Evolutionary conservation across 2,329 filamentous ascomycete genomes (phyloP), one percentile per base, ranked within the genome.

Genomic region (Claviceps sp.): DNA sequence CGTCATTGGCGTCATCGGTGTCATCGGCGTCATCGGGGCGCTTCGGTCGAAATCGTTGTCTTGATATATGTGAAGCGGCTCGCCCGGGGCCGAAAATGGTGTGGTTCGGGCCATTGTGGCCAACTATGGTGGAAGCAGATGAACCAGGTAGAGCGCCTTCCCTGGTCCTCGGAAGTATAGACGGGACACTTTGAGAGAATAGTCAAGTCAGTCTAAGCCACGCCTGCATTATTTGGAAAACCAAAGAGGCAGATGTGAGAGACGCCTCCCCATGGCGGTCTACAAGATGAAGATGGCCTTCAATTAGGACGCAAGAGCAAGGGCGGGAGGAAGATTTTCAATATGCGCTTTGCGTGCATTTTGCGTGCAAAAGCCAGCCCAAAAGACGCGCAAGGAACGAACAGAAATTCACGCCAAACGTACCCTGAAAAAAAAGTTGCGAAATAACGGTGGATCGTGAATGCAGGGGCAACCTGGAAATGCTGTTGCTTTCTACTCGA

Each of bases 81-180:
- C 72, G 55, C 70, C 67, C 43, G 68, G 66, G 59, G 65, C 69
- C 60, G 66, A 60, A 55, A 72, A 72, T 60, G 69, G 72, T 64
- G 73, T 69, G 60, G 70, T 67, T 67, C 72, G 72, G 70, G 74
- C 75, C 77, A 80, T 80, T 52, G 57, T 65, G 71, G 72, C 74
- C 72, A 59, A 55, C 55, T 43, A 14, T 9, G 43, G 16, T 34
- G 11, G 51, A 34, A 55, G 53, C 52, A 52, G 43, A 50, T 44
- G 48, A 16, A 44, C 42, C 34, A 37, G 7, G 38, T 37, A 24
- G 37, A 44, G 47, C 54, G 54, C 47, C 49, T 34, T 51, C 37
- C 44, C 14, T 34, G 34, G 30, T 48, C 20, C 30, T 11, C 30
- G 9, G 30, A 24, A 48, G 20, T 24, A 37, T 5, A 38, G 5